phyloP scores from a whole-genome alignment of 768 basidiomycete genomes.

The Lentinus tigrinus region DNA sequence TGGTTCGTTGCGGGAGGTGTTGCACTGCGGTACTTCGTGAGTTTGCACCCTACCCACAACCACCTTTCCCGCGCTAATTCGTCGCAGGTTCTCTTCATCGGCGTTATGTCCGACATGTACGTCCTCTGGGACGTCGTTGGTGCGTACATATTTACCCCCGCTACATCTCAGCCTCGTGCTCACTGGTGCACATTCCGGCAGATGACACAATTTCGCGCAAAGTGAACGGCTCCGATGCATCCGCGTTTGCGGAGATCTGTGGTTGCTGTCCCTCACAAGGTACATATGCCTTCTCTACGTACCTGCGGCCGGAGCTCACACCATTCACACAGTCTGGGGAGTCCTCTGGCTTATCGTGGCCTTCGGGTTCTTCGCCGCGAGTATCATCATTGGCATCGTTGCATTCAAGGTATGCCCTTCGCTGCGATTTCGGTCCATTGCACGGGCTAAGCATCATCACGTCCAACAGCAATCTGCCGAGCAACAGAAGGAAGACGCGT shows the following conservation, averaged over 20 bases:
- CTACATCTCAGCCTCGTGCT: background rate
- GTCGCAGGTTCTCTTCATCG: constrained; percentile 72
- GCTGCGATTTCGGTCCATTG: background rate
- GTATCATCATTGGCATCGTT: constrained; percentile 74
- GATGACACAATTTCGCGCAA: constrained; percentile 85
- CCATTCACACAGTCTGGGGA: constrained; percentile 66
- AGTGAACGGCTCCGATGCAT: constrained; percentile 85
- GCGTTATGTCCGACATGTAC: constrained; percentile 86
- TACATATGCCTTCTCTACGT: constrained; percentile 25
- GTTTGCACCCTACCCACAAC: constrained; percentile 18
- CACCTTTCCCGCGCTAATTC: background rate
- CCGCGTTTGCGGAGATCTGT: constrained; percentile 79
- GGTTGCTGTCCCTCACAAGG: constrained; percentile 86
- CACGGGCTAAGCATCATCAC: background rate
- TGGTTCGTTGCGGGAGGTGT: constrained; percentile 80
- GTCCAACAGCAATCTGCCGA: constrained; percentile 52
- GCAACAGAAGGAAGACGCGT: constrained; percentile 51
- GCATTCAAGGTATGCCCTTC: constrained; percentile 70
- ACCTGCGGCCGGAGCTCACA: background rate
- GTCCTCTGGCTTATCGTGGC: constrained; percentile 83
- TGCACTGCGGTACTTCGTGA: constrained; percentile 75
- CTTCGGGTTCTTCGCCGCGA: constrained; percentile 69
- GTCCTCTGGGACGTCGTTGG: constrained; percentile 88
- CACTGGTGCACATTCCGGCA: constrained; percentile 25
- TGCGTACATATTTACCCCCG: constrained; percentile 27